A percentile compares a stretch with the other conserved stretches of the same genome.
These are phyloP conservation scores for Huiozyma sinensis DNA, from an alignment of 805 yeast species.

Conservation along the genomic window DNA sequence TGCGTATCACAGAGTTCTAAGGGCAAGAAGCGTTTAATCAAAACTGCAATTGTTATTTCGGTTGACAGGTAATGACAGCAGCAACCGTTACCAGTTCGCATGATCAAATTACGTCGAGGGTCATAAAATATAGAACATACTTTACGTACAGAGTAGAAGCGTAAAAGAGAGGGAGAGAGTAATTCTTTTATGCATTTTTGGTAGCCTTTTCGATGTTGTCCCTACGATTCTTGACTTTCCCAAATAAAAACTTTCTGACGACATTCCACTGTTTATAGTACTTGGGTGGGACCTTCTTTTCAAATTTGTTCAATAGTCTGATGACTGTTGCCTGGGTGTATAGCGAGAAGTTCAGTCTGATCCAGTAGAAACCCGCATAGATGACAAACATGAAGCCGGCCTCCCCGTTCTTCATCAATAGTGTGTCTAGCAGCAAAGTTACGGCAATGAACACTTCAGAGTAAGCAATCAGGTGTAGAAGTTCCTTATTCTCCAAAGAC, in stretches of 20 bases:
- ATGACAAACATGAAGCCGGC: conserved; percentile 58
- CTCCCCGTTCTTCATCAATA: conserved; percentile 48
- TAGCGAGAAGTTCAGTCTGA: conserved; percentile 47
- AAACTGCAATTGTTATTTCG: too few species aligned
- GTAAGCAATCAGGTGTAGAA: conserved; percentile 38
- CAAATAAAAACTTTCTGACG: conserved; percentile 32
- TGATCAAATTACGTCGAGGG: too few species aligned
- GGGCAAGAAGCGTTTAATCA: too few species aligned
- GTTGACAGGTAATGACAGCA: too few species aligned
- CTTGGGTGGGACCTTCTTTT: conserved; percentile 27
- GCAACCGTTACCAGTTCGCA: too few species aligned
- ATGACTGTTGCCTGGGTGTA: conserved; percentile 30
- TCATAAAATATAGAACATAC: too few species aligned
- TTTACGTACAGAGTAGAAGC: too few species aligned
- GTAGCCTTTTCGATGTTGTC: not conserved
- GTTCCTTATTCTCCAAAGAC: conserved; percentile 9
- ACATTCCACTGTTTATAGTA: conserved; percentile 31
- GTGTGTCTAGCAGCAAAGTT: conserved; percentile 47
- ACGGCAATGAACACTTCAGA: conserved; percentile 48
- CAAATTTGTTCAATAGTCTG: conserved; percentile 22
- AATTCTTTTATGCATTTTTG: not conserved
- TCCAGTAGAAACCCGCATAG: conserved; percentile 56
- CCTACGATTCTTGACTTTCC: conserved; percentile 31
- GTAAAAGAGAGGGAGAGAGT: not conserved
- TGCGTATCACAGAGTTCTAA: too few species aligned